Evolutionary conservation across 495 filamentous ascomycete genomes (phyloP).

Genomic region (Melanomma pulvis-pyrius): DNA sequence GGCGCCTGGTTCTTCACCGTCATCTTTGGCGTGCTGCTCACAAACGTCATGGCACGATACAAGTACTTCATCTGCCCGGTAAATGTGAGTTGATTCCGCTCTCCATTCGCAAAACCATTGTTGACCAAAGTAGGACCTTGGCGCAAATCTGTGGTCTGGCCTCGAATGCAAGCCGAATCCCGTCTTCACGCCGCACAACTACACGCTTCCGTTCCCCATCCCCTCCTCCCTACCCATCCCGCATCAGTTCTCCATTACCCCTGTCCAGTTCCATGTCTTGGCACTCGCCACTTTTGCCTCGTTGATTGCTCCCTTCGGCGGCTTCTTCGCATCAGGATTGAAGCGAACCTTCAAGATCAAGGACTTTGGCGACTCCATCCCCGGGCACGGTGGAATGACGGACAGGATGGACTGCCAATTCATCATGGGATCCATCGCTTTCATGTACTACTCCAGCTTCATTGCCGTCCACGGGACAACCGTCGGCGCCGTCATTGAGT

Average conservation of each 20-base stretch:
- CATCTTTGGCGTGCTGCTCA: slow-evolving; percentile 78
- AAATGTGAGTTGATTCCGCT: slow-evolving; percentile 56
- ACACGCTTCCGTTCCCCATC: slow-evolving; percentile 80
- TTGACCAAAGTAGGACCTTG: slow-evolving; percentile 67
- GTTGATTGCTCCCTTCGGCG: slow-evolving; percentile 95
- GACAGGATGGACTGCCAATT: slow-evolving; percentile 99
- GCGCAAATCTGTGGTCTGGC: slow-evolving; percentile 89
- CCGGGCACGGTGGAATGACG: slow-evolving; percentile 96
- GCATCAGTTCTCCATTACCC: slow-evolving; percentile 66
- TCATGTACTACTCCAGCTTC: slow-evolving; percentile 98
- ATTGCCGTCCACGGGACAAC: slow-evolving; percentile 82
- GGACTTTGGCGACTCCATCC: slow-evolving; percentile 98
- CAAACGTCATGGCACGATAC: slow-evolving; percentile 84
- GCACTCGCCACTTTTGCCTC: slow-evolving; percentile 92
- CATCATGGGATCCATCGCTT: slow-evolving; percentile 99
- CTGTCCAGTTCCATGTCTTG: slow-evolving; percentile 94
- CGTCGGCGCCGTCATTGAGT: slow-evolving; percentile 84
- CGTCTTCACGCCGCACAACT: slow-evolving; percentile 79
- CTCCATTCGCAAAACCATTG: not conserved
- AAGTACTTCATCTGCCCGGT: slow-evolving; percentile 99
- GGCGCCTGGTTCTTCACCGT: slow-evolving; percentile 97
- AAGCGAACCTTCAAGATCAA: slow-evolving; percentile 99
- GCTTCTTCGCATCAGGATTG: slow-evolving; percentile 96
- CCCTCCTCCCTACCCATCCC: slow-evolving; percentile 59
- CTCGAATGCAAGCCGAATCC: slow-evolving; percentile 91